Base-by-base conservation (phyloP, 768 basidiomycete species). In the Tricholomella constricta region DNA sequence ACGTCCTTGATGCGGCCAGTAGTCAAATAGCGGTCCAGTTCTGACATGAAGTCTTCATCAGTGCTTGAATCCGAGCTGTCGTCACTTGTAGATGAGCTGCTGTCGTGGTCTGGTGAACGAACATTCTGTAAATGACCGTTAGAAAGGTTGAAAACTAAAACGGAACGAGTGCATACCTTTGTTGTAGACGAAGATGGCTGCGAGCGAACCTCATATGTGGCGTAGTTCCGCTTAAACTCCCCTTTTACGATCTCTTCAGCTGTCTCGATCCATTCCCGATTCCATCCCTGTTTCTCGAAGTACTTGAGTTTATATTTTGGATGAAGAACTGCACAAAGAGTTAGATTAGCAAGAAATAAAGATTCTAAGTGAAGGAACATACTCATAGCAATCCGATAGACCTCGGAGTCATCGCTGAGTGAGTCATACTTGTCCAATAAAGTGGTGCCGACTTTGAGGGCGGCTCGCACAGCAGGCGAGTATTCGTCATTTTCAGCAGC, bases 331-430 rank as follows among this genome's bases (percentile, higher is more conserved):
- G 4, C 4, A 7, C 27, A 32, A 5, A 15, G 2, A 9, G 5
- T 32, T 15, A 40, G 20, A 29, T 26, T 20, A 35, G 31, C 37
- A 7, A 46, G 3, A 31, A 43, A 29, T 4, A 29, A 34, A 17
- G 22, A 12, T 35, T 7, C 31, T 17, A 22, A 41, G 10, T 55
- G 38, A 61, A 71, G 0, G 65, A 70, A 68, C 66, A 15, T 49
- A 75, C 73, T 58, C 71, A 75, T 75, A 7, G 69, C 70, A 58
- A 76, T 71, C 0, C 63, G 54, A 46, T 72, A 74, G 0, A 63
- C 50, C 8, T 73, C 59, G 1, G 68, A 69, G 2, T 48, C 19
- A 55, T 74, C 73, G n/a, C n/a, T n/a, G n/a, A n/a, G n/a, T n/a
- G n/a, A n/a, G n/a, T n/a, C n/a, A n/a, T n/a, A n/a, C n/a, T n/a